Conservation (phyloP, 179 eudicot species). For the Sideroxylon spinosum region DNA sequence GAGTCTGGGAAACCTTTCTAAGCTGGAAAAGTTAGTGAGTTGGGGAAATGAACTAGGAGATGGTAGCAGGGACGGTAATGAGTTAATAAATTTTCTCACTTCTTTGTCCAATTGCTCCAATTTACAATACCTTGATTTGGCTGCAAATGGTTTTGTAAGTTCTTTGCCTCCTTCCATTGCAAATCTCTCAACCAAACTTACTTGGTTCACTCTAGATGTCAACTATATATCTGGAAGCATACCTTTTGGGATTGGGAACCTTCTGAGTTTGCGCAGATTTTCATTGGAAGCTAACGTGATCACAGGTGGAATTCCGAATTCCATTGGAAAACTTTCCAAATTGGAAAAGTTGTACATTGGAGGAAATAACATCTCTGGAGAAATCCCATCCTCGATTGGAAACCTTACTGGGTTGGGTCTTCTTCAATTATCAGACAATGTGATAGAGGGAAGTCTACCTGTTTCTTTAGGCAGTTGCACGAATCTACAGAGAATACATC, state of each 20-base stretch:
- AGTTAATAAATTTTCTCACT: too few relatives aligned
- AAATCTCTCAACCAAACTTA: constrained; percentile 15
- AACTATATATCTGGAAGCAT: constrained; percentile 13
- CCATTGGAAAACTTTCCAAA: constrained; percentile 6
- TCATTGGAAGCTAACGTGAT: not conserved
- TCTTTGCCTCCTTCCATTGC: not conserved
- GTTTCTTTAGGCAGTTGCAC: not conserved
- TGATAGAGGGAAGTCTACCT: constrained; percentile 16
- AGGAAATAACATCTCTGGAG: constrained; percentile 1
- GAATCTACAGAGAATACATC: not conserved
- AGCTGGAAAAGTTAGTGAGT: too few relatives aligned
- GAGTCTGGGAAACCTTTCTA: too few relatives aligned
- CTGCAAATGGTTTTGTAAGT: not conserved
- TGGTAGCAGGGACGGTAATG: too few relatives aligned
- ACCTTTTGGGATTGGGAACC: constrained; percentile 20
- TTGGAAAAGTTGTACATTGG: not conserved
- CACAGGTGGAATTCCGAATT: constrained; percentile 17
- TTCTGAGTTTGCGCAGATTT: not conserved
- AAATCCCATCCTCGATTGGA: constrained; percentile 19
- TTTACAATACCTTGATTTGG: not conserved
- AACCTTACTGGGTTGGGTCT: not conserved
- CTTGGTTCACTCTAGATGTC: not conserved
- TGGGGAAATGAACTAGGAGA: too few relatives aligned
- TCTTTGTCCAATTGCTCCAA: constrained; percentile 15
- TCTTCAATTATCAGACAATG: not conserved